Base-by-base conservation (phyloP, 495 filamentous ascomycete genomes). In the Tuber brumale region DNA sequence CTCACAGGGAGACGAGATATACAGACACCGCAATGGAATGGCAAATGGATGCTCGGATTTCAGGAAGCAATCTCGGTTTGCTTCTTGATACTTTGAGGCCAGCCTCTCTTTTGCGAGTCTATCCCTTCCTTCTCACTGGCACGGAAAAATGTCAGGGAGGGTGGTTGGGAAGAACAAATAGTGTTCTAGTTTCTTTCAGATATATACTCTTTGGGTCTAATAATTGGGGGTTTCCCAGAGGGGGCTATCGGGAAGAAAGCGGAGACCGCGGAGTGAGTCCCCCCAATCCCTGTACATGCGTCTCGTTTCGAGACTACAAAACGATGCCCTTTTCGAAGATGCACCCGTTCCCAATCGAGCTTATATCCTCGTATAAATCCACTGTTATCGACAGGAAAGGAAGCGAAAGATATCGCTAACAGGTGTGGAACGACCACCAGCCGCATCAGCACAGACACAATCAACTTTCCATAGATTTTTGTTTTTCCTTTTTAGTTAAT, bases 51-150 rank as follows among this genome's bases (percentile, higher is more conserved):
- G 27, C 57, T 35, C 57, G 70, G 43, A 76, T 57, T 73, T 72
- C 78, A 79, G 73, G 57, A 48, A 51, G 70, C 74, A 72, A 46
- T 27, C 31, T 77, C 39, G 41, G 31, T 48, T 61, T 78, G 77
- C 70, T 72, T 71, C 70, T 73, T 70, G 71, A 70, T 74, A 71
- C 45, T 71, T 76, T 80, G 78, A 80, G 77, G 77, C 78, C 78
- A 79, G 78, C 78, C 76, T 80, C 78, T 79, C 51, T 80, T 31
- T 71, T 71, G 69, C 76, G 74, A 73, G 74, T 73, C 70, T 77
- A 71, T 77, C 37, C 71, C 71, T 78, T 76, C 42, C 73, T 44
- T 78, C 74, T n/a, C 44, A 69, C 71, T 70, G 61, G 70, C 75
- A 73, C 66, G 39, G 41, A 48, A 76, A 74, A n/a, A 41, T 76